Evolutionary conservation across 78 protist species (phyloP), one percentile per base, ranked within the genome.

Genomic region (Capsaspora owczarzaki): DNA sequence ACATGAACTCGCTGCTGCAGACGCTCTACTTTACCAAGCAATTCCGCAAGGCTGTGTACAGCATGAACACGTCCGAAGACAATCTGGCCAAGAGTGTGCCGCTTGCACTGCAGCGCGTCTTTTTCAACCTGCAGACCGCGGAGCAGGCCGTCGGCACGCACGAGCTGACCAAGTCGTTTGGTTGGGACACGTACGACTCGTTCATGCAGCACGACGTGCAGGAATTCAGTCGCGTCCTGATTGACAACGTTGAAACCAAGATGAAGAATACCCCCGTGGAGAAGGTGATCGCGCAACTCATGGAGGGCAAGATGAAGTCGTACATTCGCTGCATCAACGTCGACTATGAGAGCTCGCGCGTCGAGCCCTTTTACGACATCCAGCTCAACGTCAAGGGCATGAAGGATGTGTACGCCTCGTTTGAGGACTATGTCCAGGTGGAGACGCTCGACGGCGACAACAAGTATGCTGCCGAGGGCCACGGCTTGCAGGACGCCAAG

Each of bases 151-250:
- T 89, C 22, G 78, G 82, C 20, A 96, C 97, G 20, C 85, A 70
- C 66, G 89, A 84, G 47, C 83, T 95, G 29, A 91, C 96, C 12
- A 82, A 80, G 68, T 85, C 93, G 40, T 97, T 96, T 53, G 98
- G 99, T 6, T 97, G 99, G 99, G 87, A 85, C 60, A 61, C 94
- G 31, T 4, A 35, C 51, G 97, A 97, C 35, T 61, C 94, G 29
- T 95, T 95, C 77, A 88, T 84, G 81, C 98, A 96, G 89, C 98
- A 96, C 80, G 99, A 97, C 81, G 98, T 97, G 43, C 96, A 92
- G 51, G 99, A 97, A 88, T 87, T 97, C 22, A 90, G 84, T 72
- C 89, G 99, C 2, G 97, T 97, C 60, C 85, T 97, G 20, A 83
- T 88, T 43, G 98, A 96, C 82, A 90, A 91, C 60, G 63, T 97